Conservation (phyloP, 164 flowering plant species). For the Vitis cinerea region DNA sequence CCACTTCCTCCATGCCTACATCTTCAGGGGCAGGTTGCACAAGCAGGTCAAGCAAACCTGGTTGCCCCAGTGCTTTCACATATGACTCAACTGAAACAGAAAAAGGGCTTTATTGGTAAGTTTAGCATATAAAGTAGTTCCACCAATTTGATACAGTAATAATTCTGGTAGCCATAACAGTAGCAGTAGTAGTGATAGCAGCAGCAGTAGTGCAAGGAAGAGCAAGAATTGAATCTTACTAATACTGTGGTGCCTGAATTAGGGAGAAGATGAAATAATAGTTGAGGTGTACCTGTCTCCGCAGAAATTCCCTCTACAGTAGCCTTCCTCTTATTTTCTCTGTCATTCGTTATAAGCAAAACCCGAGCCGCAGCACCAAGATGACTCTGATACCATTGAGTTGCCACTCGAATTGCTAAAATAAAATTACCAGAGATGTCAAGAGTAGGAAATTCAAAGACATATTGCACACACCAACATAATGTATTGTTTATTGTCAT, state of each 20-base stretch:
- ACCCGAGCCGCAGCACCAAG: constrained; percentile 61
- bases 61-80: constrained; percentile 78
- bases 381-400: constrained; percentile 92
- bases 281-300: constrained; percentile 65
- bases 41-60: constrained; percentile 85
- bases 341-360: constrained; percentile 87
- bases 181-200: too few species aligned
- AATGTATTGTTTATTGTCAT: not conserved
- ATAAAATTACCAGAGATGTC: not conserved
- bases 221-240: not conserved
- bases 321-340: constrained; percentile 87
- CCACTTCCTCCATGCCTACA: constrained; percentile 69
- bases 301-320: constrained; percentile 82
- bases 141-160: not conserved
- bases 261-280: not conserved
- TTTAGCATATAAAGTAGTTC: not conserved
- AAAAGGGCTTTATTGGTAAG: constrained; percentile 10
- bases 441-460: constrained; percentile 4
- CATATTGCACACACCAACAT: not conserved
- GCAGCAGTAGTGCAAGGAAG: too few species aligned
- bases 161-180: not conserved
- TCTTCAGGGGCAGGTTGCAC: constrained; percentile 70
- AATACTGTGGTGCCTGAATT: not conserved
- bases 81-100: constrained; percentile 82
- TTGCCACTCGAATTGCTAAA: constrained; percentile 94